Evolutionary conservation across 441 rosid species (phyloP).

Genomic region (Populus hybrid): DNA sequence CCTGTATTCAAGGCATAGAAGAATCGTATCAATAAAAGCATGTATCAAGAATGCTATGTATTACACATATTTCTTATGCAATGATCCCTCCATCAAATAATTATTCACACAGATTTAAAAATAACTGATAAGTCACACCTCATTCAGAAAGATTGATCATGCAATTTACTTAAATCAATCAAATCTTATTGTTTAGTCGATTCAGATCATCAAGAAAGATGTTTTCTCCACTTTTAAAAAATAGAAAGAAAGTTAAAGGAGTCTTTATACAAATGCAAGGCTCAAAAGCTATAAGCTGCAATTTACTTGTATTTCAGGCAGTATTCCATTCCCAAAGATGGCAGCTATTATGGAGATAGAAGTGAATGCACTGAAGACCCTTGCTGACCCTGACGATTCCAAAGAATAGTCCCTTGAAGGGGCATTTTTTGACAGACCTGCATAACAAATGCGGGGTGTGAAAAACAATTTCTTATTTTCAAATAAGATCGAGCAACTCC

Average conservation of each 20-base stretch:
- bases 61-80: neutral
- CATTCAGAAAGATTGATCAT: neutral
- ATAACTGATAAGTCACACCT: neutral
- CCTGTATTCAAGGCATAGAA: constrained; percentile 36
- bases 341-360: constrained; percentile 90
- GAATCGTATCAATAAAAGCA: neutral
- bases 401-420: constrained; percentile 66
- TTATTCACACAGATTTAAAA: neutral
- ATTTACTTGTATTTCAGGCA: constrained; percentile 86
- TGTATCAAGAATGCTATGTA: neutral
- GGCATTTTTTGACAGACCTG: constrained; percentile 60
- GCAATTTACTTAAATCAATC: neutral
- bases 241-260: neutral
- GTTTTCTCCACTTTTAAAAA: neutral
- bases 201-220: neutral
- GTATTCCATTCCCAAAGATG: constrained; percentile 83
- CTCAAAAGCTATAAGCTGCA: neutral
- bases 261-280: neutral
- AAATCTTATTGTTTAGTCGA: neutral
- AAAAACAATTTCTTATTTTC: neutral
- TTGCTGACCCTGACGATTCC: constrained; percentile 52
- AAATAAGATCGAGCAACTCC: neutral
- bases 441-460: neutral
- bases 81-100: neutral
- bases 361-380: constrained; percentile 71